phyloP scores from a whole-genome alignment of 2,329 filamentous ascomycete species.

The Paracamarosporium sp. region DNA sequence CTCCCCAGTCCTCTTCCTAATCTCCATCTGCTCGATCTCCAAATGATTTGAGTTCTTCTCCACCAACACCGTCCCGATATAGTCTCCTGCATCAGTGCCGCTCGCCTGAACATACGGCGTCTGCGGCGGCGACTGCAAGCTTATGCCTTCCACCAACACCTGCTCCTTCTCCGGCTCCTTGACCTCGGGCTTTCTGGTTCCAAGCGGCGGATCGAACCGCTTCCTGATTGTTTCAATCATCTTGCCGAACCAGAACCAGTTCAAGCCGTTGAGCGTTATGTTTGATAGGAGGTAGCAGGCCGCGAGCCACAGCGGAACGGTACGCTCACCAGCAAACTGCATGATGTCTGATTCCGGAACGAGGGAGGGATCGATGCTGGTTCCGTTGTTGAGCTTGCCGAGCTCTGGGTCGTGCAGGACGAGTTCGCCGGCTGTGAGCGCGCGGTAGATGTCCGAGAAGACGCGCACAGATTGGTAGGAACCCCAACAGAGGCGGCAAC shows the following conservation, averaged over 20 bases:
- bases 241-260: constrained; percentile 86
- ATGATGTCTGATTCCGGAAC: constrained; percentile 53
- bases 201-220: constrained; percentile 69
- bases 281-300: constrained; percentile 73
- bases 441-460: constrained; percentile 69
- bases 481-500: constrained; percentile 78
- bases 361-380: constrained; percentile 16
- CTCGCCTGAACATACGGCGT: constrained; percentile 9
- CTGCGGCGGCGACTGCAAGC: constrained; percentile 37
- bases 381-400: constrained; percentile 34
- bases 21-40: constrained; percentile 34
- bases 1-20: constrained; percentile 21
- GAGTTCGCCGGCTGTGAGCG: constrained; percentile 34
- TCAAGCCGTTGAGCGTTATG: constrained; percentile 74
- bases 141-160: constrained; percentile 41
- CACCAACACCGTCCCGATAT: constrained; percentile 25
- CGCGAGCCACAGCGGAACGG: constrained; percentile 73
- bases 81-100: constrained; percentile 22
- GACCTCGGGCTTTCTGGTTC: constrained; percentile 43
- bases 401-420: constrained; percentile 34
- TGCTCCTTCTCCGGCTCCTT: constrained; percentile 32
- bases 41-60: constrained; percentile 33
- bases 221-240: constrained; percentile 83
- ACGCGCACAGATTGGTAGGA: constrained; percentile 72
- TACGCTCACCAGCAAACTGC: constrained; percentile 51